Evolutionary conservation across 106 monocot genomes (phyloP), one percentile per base, ranked within the genome.

Genomic region (Gastrodia elata): DNA sequence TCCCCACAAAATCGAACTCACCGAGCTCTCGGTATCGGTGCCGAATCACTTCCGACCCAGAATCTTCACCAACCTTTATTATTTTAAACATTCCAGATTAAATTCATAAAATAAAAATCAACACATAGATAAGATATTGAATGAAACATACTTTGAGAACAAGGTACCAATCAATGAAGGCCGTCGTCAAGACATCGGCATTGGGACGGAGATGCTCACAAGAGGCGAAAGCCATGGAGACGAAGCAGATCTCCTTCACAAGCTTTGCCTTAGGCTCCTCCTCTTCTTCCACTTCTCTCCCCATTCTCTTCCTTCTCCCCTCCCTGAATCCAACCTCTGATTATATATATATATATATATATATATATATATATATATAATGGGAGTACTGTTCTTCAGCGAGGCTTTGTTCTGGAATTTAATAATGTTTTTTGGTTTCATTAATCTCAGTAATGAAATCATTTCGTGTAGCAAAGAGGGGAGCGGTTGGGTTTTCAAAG

Each of bases 161-260:
- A 42, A 89, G 87, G 70, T 93, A 93, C 93, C 93, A 93, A 72
- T 93, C 93, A 34, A 93, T 41, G 82, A 93, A 87, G 2, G 27
- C 75, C 14, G 72, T 46, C 34, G 71, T 79, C n/a, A n/a, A n/a
- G n/a, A n/a, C n/a, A 27, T 37, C 71, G 6, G 64, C 37, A 28
- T 68, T 40, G 20, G 72, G 67, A 32, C 71, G 41, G 38, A 68
- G 81, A 64, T 87, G 93, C 56, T 70, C 2, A 74, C 93, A 90
- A 3, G 80, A 77, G 27, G 83, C 10, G 75, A 85, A 83, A 15
- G 80, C 36, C 18, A 79, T 20, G 2, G 91, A 77, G 38, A 75
- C 46, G 77, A 70, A 65, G 76, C 86, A 86, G 57, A 82, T 82
- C 52, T 82, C 76, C 26, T 71, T 78, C 71, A 65, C 91, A 6